These are phyloP conservation scores for Cystofilobasidium macerans DNA, from an alignment of 768 basidiomycete genomes.

Conservation along the genomic window DNA sequence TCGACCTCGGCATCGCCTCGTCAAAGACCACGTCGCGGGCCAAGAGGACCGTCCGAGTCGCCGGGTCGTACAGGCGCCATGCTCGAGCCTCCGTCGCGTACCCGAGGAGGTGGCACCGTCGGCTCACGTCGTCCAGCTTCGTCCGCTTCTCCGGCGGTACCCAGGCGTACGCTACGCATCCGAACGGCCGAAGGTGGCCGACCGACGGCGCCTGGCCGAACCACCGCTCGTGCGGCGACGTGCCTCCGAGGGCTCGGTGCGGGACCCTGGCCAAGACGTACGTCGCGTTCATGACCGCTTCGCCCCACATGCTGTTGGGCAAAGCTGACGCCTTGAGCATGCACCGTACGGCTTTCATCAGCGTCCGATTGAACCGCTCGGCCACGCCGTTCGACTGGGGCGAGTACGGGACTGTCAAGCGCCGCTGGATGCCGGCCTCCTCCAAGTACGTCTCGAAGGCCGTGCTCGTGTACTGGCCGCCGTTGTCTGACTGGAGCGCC, in stretches of 20 bases:
- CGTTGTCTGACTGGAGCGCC: slow-evolving; percentile 23
- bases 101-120: background rate
- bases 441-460: slow-evolving; percentile 1
- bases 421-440: background rate
- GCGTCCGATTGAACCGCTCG: background rate
- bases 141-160: background rate
- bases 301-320: background rate
- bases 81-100: background rate
- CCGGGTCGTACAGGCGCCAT: background rate
- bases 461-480: slow-evolving; percentile 28
- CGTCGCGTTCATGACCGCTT: background rate
- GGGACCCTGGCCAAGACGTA: background rate
- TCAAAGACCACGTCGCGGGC: background rate
- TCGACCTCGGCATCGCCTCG: no score
- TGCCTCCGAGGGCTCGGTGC: background rate
- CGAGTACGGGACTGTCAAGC: background rate
- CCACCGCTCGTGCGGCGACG: background rate
- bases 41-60: background rate
- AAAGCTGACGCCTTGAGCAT: background rate
- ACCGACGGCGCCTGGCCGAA: background rate
- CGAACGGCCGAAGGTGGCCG: background rate
- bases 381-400: background rate
- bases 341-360: background rate
- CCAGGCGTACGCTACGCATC: background rate
- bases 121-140: background rate